Evolutionary conservation across 441 rosid species (phyloP).

Genomic region (Populus hybrid): DNA sequence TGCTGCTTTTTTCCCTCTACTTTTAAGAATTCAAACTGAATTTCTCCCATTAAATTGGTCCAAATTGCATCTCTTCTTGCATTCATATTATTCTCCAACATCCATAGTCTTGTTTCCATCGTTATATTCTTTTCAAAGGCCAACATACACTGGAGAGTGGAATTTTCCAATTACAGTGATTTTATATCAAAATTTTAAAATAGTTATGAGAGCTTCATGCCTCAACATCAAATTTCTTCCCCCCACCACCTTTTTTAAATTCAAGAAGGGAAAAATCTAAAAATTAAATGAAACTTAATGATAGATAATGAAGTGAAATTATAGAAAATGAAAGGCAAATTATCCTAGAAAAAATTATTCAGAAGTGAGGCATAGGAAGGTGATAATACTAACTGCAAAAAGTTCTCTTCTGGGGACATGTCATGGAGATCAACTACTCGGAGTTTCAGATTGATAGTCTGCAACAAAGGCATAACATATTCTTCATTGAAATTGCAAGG

Average conservation of each 20-base stretch:
- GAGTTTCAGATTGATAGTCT: conserved; percentile 53
- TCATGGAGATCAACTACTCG: conserved; percentile 57
- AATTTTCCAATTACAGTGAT: not conserved
- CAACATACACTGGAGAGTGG: not conserved
- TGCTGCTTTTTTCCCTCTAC: too few species aligned
- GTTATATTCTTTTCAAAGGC: not conserved
- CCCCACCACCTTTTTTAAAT: too few species aligned
- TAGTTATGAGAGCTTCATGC: not conserved
- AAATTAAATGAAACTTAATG: not conserved
- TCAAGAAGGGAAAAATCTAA: too few species aligned
- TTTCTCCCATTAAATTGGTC: too few species aligned
- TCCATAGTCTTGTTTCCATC: not conserved
- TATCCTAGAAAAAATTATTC: not conserved
- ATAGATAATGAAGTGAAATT: not conserved
- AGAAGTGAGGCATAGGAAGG: not conserved
- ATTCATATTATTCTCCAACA: too few species aligned
- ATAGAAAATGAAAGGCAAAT: not conserved
- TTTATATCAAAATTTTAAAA: not conserved
- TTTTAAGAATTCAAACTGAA: too few species aligned
- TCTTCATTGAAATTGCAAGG: conserved; percentile 57
- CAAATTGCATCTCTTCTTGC: too few species aligned
- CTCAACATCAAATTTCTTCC: not conserved
- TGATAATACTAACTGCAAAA: conserved; percentile 45
- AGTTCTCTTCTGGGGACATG: conserved; percentile 52
- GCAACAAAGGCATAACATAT: conserved; percentile 59